These are phyloP conservation scores for Paecilomyces fulvus DNA, from an alignment of 2,329 filamentous ascomycete genomes.

Conservation along the genomic window DNA sequence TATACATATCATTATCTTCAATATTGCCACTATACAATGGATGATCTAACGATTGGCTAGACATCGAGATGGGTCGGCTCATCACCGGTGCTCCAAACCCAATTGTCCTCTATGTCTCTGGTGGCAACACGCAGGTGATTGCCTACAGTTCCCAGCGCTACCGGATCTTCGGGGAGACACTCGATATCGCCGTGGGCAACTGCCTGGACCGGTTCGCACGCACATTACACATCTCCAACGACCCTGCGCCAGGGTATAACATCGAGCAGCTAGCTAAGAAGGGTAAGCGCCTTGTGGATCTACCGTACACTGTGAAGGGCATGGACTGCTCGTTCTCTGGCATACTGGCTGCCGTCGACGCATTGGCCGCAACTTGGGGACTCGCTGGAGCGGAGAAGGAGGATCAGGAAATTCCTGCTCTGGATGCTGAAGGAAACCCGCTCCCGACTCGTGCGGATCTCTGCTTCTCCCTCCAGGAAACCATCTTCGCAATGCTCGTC, in stretches of 20 bases:
- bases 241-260: constrained; percentile 94
- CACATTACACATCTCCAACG: constrained; percentile 84
- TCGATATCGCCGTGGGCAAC: constrained; percentile 96
- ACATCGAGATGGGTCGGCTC: constrained; percentile 95
- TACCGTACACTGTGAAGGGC: constrained; percentile 94
- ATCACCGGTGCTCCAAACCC: constrained; percentile 89
- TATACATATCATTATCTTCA: background rate
- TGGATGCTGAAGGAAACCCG: constrained; percentile 25
- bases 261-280: constrained; percentile 88
- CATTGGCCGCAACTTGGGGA: constrained; percentile 54
- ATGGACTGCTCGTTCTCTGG: constrained; percentile 98
- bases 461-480: constrained; percentile 93
- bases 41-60: constrained; percentile 18
- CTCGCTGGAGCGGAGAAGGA: constrained; percentile 30
- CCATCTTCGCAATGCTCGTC: constrained; percentile 91
- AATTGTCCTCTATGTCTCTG: constrained; percentile 89
- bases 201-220: constrained; percentile 93
- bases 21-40: constrained; percentile 5
- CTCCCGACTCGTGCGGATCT: constrained; percentile 68
- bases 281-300: constrained; percentile 63
- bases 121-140: constrained; percentile 96
- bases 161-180: constrained; percentile 93
- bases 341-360: constrained; percentile 75
- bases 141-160: constrained; percentile 92
- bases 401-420: constrained; percentile 41